A percentile compares a stretch with the other conserved stretches of the same genome.
Evolutionary conservation across 2,329 filamentous ascomycete species (phyloP).

Genomic region (Venturia asperata): DNA sequence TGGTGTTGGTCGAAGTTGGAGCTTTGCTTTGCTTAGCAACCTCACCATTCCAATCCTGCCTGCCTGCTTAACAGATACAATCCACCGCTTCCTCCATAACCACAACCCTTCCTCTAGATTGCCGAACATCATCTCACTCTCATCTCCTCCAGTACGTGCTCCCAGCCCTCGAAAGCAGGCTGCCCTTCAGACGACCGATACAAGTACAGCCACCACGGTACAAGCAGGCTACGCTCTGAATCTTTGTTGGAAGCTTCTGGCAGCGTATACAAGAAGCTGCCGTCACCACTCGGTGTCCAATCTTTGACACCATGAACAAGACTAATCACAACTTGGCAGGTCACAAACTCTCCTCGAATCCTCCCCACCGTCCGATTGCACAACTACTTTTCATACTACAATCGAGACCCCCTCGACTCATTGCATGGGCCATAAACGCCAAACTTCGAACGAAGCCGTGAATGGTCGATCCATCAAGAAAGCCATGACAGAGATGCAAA

Average conservation of each 20-base stretch:
- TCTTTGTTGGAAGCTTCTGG: neutral
- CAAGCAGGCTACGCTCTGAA: neutral
- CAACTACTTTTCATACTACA: neutral
- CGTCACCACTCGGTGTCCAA: neutral
- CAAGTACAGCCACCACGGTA: neutral
- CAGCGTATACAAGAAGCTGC: neutral
- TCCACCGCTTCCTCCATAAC: neutral
- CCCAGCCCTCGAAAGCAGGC: neutral
- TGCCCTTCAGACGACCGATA: neutral
- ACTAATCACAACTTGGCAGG: neutral
- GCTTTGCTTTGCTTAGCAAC: neutral
- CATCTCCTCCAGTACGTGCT: neutral
- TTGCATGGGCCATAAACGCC: slow-evolving; percentile 4
- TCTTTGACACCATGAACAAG: neutral
- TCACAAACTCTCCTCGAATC: neutral
- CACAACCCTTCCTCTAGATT: neutral
- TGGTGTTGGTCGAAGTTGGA: neutral
- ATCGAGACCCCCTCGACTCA: neutral
- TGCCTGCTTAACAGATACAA: neutral
- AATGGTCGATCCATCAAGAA: slow-evolving; percentile 11
- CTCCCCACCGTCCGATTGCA: neutral
- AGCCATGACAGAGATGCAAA: slow-evolving; percentile 44
- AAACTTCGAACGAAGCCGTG: neutral
- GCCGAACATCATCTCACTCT: neutral
- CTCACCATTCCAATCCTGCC: neutral